Percentiles rank a stretch among this genome's conserved stretches.
Evolutionary conservation across 305 asterid species (phyloP).

Genomic region (Fraxinus floribunda): DNA sequence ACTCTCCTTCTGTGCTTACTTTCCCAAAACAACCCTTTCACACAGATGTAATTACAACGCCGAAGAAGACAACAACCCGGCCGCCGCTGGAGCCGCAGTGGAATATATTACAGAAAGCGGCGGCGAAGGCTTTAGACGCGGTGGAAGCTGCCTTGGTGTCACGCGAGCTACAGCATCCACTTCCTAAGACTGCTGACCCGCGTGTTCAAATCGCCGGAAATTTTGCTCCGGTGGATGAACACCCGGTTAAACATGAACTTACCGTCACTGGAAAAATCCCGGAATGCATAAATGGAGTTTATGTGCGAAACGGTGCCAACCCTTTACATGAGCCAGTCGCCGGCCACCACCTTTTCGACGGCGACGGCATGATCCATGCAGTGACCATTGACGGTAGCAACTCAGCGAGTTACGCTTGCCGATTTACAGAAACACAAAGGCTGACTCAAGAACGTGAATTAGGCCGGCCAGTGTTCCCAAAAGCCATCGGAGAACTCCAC

Average conservation of each 20-base stretch:
- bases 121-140: conserved; percentile 43
- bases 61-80: not conserved
- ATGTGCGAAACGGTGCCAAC: conserved; percentile 71
- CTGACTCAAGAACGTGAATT: conserved; percentile 55
- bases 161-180: conserved; percentile 43
- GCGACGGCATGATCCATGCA: conserved; percentile 76
- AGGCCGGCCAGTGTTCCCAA: conserved; percentile 61
- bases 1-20: conserved; percentile 4
- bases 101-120: conserved; percentile 50
- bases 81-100: conserved; percentile 30
- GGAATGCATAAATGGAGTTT: conserved; percentile 53
- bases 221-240: conserved; percentile 65
- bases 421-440: conserved; percentile 59
- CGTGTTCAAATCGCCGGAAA: conserved; percentile 58
- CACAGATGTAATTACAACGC: not conserved
- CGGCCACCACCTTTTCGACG: conserved; percentile 74
- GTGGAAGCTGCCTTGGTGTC: conserved; percentile 50
- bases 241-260: conserved; percentile 38
- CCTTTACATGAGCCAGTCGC: conserved; percentile 55
- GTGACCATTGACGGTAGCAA: conserved; percentile 34
- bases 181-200: conserved; percentile 61
- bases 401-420: conserved; percentile 56
- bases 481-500: conserved; percentile 70
- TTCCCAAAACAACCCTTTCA: not conserved
- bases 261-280: conserved; percentile 51